Base-by-base conservation (phyloP, 2,329 filamentous ascomycete species). In the Zasmidium citrigriseum region DNA sequence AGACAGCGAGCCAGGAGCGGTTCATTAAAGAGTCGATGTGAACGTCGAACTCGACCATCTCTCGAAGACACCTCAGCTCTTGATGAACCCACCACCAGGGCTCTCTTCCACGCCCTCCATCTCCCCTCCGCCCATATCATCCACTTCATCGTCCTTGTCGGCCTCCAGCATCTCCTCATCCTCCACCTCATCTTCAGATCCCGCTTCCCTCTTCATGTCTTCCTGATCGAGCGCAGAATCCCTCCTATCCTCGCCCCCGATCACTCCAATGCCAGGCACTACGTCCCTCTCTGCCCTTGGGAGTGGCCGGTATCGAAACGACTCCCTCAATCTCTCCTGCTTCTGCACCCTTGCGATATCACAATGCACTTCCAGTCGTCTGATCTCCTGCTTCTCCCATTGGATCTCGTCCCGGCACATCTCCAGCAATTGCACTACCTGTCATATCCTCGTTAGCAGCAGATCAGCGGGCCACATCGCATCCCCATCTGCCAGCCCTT, bases 121-220 rank as follows among this genome's bases (percentile, higher is more conserved):
- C 21, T 41, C 20, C 11, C 16, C 20, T 22, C 11, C 50, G 3
- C 29, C 21, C 24, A 14, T 14, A 29, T 50, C 47, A n/a, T n/a
- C n/a, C n/a, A n/a, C 24, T 25, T 45, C 50, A 44, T 21, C 29
- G 10, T 22, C 23, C 29, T 54, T 23, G 5, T 44, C 53, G 12
- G 24, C 54, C 27, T 62, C 60, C 49, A 59, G 38, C 59, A 63
- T 66, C 48, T 60, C 61, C 21, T 60, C 57, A 50, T 62, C 57
- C 46, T 51, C 56, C 38, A 29, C 14, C 27, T 38, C 21, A n/a
- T 41, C 49, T 11, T 38, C 21, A 16, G n/a, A 22, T 3, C 7
- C 21, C 29, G n/a, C 50, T n/a, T 44, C 34, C 18, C 22, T 12
- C n/a, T n/a, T n/a, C n/a, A n/a, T n/a, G n/a, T n/a, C n/a, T 24